These are phyloP conservation scores for Clonostachys byssicola DNA, from an alignment of 2,329 filamentous ascomycete genomes.

Conservation along the genomic window DNA sequence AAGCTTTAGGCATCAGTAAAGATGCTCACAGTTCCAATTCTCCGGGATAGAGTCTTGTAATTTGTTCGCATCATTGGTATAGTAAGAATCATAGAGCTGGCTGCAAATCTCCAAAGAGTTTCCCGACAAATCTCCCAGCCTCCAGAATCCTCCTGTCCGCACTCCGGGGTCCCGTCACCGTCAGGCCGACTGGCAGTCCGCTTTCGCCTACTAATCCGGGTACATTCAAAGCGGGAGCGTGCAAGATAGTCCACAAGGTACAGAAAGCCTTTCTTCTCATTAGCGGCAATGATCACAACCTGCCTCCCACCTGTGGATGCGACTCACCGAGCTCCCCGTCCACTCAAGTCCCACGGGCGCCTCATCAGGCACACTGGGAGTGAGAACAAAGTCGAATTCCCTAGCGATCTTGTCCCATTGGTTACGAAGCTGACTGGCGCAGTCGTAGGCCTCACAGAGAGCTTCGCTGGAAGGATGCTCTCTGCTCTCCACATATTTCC, in stretches of 20 bases:
- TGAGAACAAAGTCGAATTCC: constrained; percentile 47
- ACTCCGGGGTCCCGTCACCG: constrained; percentile 34
- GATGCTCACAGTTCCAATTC: no score
- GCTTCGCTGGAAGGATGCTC: constrained; percentile 35
- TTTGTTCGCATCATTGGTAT: no score
- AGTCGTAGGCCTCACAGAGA: constrained; percentile 32
- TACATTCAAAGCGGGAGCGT: constrained; percentile 58
- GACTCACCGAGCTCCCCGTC: constrained; percentile 44
- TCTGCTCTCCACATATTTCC: constrained; percentile 39
- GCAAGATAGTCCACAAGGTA: constrained; percentile 24
- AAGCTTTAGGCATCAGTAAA: no score
- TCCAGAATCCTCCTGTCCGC: no score
- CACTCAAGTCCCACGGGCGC: constrained; percentile 43
- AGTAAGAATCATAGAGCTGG: no score
- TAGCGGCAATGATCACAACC: neutral
- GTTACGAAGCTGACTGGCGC: constrained; percentile 42
- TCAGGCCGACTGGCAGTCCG: constrained; percentile 56
- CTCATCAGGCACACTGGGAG: constrained; percentile 51
- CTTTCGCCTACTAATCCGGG: constrained; percentile 52
- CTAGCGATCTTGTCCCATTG: constrained; percentile 42
- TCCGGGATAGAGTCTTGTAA: no score
- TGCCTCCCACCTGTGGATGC: constrained; percentile 39
- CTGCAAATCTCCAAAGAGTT: no score
- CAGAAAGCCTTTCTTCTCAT: constrained; percentile 15
- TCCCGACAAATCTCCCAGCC: no score